Evolutionary conservation across 2,329 filamentous ascomycete species (phyloP).

Genomic region (Tolypocladium tundrense): DNA sequence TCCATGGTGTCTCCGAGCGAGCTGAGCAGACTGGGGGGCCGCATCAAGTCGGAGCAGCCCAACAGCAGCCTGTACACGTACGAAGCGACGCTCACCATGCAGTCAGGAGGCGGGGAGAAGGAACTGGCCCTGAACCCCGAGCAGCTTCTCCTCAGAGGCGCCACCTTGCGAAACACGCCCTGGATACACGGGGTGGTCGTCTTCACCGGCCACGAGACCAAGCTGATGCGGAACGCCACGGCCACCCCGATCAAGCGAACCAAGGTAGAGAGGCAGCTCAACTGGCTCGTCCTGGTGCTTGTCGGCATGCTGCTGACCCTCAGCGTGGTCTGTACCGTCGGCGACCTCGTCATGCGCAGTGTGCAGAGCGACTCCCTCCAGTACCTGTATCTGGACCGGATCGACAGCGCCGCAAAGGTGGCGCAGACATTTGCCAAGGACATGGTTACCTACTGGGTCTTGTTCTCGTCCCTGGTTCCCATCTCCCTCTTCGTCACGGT

Average conservation of each 20-base stretch:
- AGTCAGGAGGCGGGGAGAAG: conserved; percentile 83
- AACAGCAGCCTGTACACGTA: conserved; percentile 99
- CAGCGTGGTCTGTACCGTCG: conserved; percentile 82
- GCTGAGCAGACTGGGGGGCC: conserved; percentile 74
- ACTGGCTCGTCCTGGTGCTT: conserved; percentile 83
- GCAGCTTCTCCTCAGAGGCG: conserved; percentile 84
- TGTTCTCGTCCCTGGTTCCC: conserved; percentile 92
- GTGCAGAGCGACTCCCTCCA: conserved; percentile 50
- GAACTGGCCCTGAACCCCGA: conserved; percentile 84
- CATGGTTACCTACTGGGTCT: conserved; percentile 95
- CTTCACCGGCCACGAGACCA: conserved; percentile 89
- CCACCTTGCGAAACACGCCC: conserved; percentile 88
- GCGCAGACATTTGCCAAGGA: conserved; percentile 81
- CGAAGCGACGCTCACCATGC: conserved; percentile 88
- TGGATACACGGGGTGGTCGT: conserved; percentile 96
- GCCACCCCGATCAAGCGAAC: conserved; percentile 96
- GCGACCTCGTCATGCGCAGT: conserved; percentile 72
- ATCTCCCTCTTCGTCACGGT: conserved; percentile 97
- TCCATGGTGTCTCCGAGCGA: conserved; percentile 79
- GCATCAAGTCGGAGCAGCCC: conserved; percentile 87
- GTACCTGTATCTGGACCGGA: conserved; percentile 61
- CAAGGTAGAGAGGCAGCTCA: conserved; percentile 88
- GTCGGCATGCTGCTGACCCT: conserved; percentile 74
- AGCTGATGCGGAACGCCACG: conserved; percentile 97
- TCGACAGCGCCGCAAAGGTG: conserved; percentile 42